Base-by-base conservation (phyloP, 2,329 filamentous ascomycete species). In the Talaromyces marneffei region DNA sequence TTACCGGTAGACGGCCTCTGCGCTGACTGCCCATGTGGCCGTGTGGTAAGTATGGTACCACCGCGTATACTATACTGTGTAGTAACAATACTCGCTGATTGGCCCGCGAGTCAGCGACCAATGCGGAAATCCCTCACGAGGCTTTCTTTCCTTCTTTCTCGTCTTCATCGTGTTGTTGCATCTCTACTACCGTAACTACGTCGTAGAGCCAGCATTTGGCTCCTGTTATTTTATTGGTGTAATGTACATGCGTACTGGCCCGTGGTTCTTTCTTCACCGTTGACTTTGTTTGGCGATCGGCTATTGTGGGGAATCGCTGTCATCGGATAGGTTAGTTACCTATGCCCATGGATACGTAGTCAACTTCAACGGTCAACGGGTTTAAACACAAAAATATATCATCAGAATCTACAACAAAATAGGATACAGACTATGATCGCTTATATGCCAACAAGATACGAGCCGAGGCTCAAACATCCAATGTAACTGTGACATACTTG, bases 101-200 rank as follows among this genome's bases (percentile, higher is more conserved):
- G 33, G 52, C 8, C 23, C 23, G 35, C 35, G 37, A 55, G 9
- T 52, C 18, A 33, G 29, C 48, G 52, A 56, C 53, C 25, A 42
- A 56, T 56, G 53, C 35, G 53, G 53, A 42, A 56, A 29, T 39
- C 25, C 23, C 37, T 56, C 53, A 56, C 53, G 53, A 42, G 53
- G 35, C 53, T 27, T 14, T 40, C 8, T 16, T 56, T 18, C 31
- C 23, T 23, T 40, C 14, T 18, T 25, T 31, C 9, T n/a, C 16
- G 14, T 7, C 16, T 18, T 10, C 7, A n/a, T 23, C 2, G 14
- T 48, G 9, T 33, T 14, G n/a, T 20, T 52, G n/a, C 27, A 18
- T 14, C 7, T 31, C 27, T 18, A n/a, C n/a, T n/a, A n/a, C n/a
- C n/a, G n/a, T n/a, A n/a, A n/a, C n/a, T n/a, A n/a, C n/a, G n/a